Base-by-base conservation (phyloP, 352 stramenopile species). In the Phytophthora hybrid region DNA sequence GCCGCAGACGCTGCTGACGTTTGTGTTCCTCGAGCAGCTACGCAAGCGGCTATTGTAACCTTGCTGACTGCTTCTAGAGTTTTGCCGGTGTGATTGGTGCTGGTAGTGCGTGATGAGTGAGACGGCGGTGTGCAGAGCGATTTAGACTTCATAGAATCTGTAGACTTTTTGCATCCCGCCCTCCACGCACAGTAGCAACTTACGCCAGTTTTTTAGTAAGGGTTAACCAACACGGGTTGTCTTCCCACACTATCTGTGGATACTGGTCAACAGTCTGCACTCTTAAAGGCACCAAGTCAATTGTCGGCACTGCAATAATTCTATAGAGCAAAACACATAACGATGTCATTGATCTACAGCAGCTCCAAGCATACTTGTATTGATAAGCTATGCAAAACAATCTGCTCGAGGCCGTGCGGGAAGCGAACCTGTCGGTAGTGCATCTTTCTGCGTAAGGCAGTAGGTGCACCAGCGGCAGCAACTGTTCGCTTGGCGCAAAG, bases 11-110 rank as follows among this genome's bases (percentile, higher is more conserved):
- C 72, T 95, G 63, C 78, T 95, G 56, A 95, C 88, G n/a, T 94
- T 95, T 55, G 86, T 95, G n/a, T 94, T 93, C 60, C 69, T 95
- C 14, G 88, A 95, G 55, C 88, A 95, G 65, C 77, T 95, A 6
- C 88, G 87, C 41, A 89, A 85, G 70, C 79, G 87, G 32, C 71
- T 95, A 71, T 74, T 93, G 55, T 93, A 74, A 29, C 37, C 5
- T 44, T 44, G 37, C 14, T 18, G 37, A 44, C 37, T 44, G 13
- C 37, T 44, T 54, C 41, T 49, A 49, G 4, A 49, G n/a, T 49
- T 49, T 49, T 18, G 41, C n/a, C 16, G 14, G 41, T n/a, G n/a
- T 2, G 13, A n/a, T n/a, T n/a, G n/a, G 16, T 44, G 34, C 34
- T 44, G 10, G 3, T 44, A n/a, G 34, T 44, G 0, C 14, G 34